Conservation (phyloP, 352 stramenopile genomes). For the Phytophthora constricta region DNA sequence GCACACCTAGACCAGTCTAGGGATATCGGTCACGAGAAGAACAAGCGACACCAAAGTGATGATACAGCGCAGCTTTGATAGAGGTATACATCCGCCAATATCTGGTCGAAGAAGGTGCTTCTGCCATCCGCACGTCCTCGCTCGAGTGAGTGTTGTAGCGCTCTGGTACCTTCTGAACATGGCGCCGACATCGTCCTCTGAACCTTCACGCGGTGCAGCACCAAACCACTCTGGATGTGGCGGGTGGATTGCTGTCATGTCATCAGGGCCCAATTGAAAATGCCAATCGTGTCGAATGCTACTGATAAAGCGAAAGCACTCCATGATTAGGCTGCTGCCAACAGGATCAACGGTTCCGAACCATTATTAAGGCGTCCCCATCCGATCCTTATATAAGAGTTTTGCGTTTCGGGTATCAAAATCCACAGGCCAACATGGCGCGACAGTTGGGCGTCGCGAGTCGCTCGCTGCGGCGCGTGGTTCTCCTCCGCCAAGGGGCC, state of each 20-base stretch:
- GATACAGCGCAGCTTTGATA: slow-evolving; percentile 41
- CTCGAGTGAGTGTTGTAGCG: neutral
- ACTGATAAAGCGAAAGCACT: neutral
- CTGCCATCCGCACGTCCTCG: slow-evolving; percentile 10
- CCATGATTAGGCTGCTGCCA: neutral
- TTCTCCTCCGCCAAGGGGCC: slow-evolving; percentile 13
- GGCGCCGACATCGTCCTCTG: neutral
- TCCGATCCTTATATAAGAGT: neutral
- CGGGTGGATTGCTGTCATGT: neutral
- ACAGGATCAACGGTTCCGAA: neutral
- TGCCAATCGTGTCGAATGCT: no score
- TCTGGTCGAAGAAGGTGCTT: slow-evolving; percentile 27
- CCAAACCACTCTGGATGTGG: neutral
- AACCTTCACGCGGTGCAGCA: neutral
- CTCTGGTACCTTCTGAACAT: neutral
- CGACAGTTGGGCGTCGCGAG: slow-evolving; percentile 19
- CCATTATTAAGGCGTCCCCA: no score
- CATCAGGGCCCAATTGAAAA: neutral
- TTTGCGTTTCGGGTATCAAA: no score
- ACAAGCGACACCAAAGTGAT: slow-evolving; percentile 45
- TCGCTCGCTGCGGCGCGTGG: slow-evolving; percentile 14
- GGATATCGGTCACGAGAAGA: slow-evolving; percentile 59
- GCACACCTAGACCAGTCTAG: slow-evolving; percentile 47
- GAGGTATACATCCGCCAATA: slow-evolving; percentile 32
- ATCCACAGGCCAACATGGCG: slow-evolving; percentile 26